These are phyloP conservation scores for Lagenidium giganteum DNA, from an alignment of 352 stramenopile species.

Conservation along the genomic window DNA sequence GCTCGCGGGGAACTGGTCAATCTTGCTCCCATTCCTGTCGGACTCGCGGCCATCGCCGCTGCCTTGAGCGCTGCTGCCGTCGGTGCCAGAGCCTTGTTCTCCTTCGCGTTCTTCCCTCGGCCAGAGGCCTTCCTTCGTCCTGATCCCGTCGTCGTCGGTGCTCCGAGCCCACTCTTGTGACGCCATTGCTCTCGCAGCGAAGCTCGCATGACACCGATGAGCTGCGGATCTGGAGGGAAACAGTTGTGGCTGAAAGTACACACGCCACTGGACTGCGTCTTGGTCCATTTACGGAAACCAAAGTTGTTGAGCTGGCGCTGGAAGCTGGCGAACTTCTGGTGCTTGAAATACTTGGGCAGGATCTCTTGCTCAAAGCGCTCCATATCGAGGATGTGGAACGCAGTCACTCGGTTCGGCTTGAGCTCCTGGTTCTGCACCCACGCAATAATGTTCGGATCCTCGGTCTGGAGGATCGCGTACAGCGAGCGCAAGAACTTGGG, in stretches of 20 bases:
- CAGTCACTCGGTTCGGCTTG: slow-evolving; percentile 51
- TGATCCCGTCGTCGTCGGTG: slow-evolving; percentile 43
- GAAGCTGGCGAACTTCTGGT: slow-evolving; percentile 90
- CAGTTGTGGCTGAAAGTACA: slow-evolving; percentile 84
- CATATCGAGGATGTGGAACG: slow-evolving; percentile 78
- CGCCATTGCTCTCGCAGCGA: slow-evolving; percentile 69
- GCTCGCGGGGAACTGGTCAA: slow-evolving; percentile 4
- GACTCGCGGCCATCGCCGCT: neutral
- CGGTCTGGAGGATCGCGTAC: slow-evolving; percentile 73
- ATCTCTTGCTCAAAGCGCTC: slow-evolving; percentile 82
- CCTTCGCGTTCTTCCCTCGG: too few species aligned
- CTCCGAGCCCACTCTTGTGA: slow-evolving; percentile 51
- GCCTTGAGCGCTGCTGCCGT: slow-evolving; percentile 11
- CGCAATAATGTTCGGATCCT: slow-evolving; percentile 59
- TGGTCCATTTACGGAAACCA: slow-evolving; percentile 84
- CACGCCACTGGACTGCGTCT: slow-evolving; percentile 70
- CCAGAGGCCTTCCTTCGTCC: slow-evolving; percentile 35
- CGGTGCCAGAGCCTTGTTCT: slow-evolving; percentile 27
- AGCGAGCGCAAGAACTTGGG: slow-evolving; percentile 81
- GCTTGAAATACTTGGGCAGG: slow-evolving; percentile 92
- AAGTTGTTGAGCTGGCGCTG: slow-evolving; percentile 93
- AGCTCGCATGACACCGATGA: slow-evolving; percentile 23
- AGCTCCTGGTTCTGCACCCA: slow-evolving; percentile 74
- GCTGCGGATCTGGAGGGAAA: slow-evolving; percentile 57
- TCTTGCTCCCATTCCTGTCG: neutral